Base-by-base conservation (phyloP, 208 protist genomes). In the Leishmania mexicana region DNA sequence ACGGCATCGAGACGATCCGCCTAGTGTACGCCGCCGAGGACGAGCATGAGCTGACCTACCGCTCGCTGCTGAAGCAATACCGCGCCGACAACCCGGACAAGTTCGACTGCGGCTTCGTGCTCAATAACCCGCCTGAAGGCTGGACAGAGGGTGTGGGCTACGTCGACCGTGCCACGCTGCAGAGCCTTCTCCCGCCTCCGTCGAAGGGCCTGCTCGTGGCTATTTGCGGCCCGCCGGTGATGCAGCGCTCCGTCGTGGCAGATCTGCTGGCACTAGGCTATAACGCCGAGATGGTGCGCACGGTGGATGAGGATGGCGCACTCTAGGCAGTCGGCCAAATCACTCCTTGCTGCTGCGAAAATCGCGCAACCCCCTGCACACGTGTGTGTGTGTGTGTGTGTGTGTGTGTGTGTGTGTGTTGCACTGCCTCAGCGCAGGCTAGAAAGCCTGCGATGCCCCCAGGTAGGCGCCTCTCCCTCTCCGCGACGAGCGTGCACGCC, bases 11-110 rank as follows among this genome's bases (percentile, higher is more conserved):
- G 49, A 91, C 83, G 71, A 81, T 94, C 75, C 82, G 87, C 45
- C 85, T 95, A 75, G 87, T 95, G 75, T 95, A 95, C 83, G 90
- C 90, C 60, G 90, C 90, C 72, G 90, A 95, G 84, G 85, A 90
- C 60, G 85, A 86, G 76, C 73, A 80, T 38, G 90, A 93, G 78
- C 81, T 95, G 81, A 93, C 90, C 10, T 92, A 95, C 84, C 88
- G 84, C 67, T 31, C 70, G 35, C 73, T 93, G 47, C 85, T 95
- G 81, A n/a, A 60, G 35, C 75, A 88, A 60, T 87, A 91, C 78
- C 85, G 87, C 71, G 49, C 78, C 3, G 58, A 64, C 58, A 64
- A 64, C 58, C 58, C n/a, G 58, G 87, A 91, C n/a, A 92, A 90
- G 85, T 92, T 95, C 79, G 84, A 81, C 68, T 93, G 83, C 70